Conservation (phyloP, 148 eudicot genomes). For the Persicaria tinctoria region DNA sequence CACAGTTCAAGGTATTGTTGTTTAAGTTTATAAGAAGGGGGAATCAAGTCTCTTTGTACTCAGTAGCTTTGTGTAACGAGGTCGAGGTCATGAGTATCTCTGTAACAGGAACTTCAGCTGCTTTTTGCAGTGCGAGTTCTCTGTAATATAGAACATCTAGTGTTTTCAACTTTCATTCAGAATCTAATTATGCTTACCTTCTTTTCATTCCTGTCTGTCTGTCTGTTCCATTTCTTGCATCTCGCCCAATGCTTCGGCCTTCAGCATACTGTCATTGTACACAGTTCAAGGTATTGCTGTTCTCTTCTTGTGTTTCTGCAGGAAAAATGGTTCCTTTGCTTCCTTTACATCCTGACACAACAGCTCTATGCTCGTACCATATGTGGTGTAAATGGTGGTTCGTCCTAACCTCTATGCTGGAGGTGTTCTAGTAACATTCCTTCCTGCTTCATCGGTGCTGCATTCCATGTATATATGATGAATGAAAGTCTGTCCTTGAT, state of each 20-base stretch:
- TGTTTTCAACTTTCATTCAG: slow-evolving; percentile 8
- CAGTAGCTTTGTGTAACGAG: slow-evolving; percentile 14
- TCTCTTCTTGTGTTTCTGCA: not conserved
- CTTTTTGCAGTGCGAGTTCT: slow-evolving; percentile 13
- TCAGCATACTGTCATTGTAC: not conserved
- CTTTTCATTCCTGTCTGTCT: not conserved
- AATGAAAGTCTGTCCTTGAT: not conserved
- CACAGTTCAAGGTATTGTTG: slow-evolving; percentile 15
- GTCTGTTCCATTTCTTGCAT: not conserved
- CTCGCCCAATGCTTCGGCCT: not conserved
- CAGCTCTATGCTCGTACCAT: no score
- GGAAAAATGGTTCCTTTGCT: not conserved
- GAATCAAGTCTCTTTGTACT: slow-evolving; percentile 13
- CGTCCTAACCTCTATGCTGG: no score
- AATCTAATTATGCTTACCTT: slow-evolving; percentile 16
- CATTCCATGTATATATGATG: not conserved
- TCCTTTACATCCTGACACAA: not conserved
- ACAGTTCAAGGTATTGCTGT: not conserved
- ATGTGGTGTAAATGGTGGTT: no score
- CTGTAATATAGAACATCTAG: slow-evolving; percentile 16
- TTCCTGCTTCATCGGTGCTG: not conserved
- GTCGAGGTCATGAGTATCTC: slow-evolving; percentile 10
- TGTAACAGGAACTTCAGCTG: slow-evolving; percentile 11
- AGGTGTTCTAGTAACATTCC: no score
- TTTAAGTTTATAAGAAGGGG: slow-evolving; percentile 11